Base-by-base conservation (phyloP, 352 stramenopile species). In the Blastocystis sp. region DNA sequence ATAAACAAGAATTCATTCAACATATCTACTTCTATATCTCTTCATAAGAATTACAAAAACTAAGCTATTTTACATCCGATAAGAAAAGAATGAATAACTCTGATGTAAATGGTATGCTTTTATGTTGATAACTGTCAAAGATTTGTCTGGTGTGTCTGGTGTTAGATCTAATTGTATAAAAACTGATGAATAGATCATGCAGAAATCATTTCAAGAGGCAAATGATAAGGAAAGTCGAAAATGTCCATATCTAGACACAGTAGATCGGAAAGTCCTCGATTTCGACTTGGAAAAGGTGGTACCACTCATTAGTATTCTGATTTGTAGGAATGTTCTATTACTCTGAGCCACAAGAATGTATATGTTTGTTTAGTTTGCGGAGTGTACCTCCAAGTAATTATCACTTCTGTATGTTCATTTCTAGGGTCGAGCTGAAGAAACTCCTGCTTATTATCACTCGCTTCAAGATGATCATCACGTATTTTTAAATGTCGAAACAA, bases 291-390 rank as follows among this genome's bases (percentile, higher is more conserved):
- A 98, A 91, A 98, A 98, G 88, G 93, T 97, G 2, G 4, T 39
- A 54, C 43, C 37, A 18, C 23, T 90, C 90, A 18, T 93, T 29
- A 26, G 39, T 68, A 41, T 23, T 29, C 53, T 47, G 15, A 43
- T 13, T 11, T 41, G 20, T 41, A 54, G 91, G 80, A 92, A 26
- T 98, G 97, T 92, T 98, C 94, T 66, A 92, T 98, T 47, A 97
- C 94, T 26, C 92, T 99, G 43, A 95, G 94, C 23, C 96, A 98
- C 89, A 93, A 98, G 56, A 98, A 99, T 91, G 96, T 99, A 29
- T 99, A 99, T 91, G 94, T 93, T 23, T 99, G 97, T 91, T 93
- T 99, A 9, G 96, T 99, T 18, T 99, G 97, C 90, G 97, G 97
- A 82, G 98, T 98, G 90, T 99, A 97, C 92, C 98, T 99, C 90